A percentile compares a stretch with the other conserved stretches of the same genome.
These are phyloP conservation scores for Acidiella bohemica DNA, from an alignment of 495 filamentous ascomycete species.

Conservation along the genomic window DNA sequence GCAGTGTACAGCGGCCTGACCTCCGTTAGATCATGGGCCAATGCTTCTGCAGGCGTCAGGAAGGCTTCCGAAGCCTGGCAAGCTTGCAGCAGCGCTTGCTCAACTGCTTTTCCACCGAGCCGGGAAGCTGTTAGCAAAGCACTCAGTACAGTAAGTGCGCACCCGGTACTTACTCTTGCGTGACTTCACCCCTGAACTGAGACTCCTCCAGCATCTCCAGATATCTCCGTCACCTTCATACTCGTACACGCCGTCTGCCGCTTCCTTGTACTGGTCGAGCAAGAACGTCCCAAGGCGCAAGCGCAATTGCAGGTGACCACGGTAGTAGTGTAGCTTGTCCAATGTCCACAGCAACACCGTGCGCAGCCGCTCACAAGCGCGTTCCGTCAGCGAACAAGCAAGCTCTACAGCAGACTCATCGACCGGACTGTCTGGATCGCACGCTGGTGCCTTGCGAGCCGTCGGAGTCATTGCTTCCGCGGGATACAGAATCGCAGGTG, in stretches of 20 bases:
- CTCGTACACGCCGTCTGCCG: conserved; percentile 3
- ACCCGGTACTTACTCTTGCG: conserved; percentile 18
- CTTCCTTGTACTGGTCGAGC: conserved; percentile 6
- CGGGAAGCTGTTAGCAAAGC: conserved; percentile 2
- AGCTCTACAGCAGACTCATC: too few species aligned
- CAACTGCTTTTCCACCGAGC: conserved; percentile 11
- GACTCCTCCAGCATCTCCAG: conserved; percentile 13
- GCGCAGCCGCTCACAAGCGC: neutral
- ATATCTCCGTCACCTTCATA: conserved; percentile 14
- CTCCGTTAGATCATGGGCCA: conserved; percentile 4
- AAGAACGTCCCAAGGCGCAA: conserved; percentile 20
- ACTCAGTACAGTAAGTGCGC: neutral
- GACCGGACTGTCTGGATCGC: neutral
- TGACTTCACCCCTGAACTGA: conserved; percentile 14
- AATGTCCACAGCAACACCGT: conserved; percentile 1
- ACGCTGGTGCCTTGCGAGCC: neutral
- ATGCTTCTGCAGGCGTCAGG: conserved; percentile 11
- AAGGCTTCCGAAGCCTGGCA: conserved; percentile 5
- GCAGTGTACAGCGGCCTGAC: conserved; percentile 15
- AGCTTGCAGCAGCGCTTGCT: conserved; percentile 6
- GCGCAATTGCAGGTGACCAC: conserved; percentile 20
- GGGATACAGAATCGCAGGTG: neutral
- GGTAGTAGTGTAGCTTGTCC: conserved; percentile 17
- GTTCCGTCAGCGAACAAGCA: conserved; percentile 3
- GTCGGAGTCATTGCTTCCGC: neutral